A percentile compares a stretch with the other conserved stretches of the same genome.
These are phyloP conservation scores for Trametes polyzona DNA, from an alignment of 1,284 basidiomycete species.

Conservation along the genomic window DNA sequence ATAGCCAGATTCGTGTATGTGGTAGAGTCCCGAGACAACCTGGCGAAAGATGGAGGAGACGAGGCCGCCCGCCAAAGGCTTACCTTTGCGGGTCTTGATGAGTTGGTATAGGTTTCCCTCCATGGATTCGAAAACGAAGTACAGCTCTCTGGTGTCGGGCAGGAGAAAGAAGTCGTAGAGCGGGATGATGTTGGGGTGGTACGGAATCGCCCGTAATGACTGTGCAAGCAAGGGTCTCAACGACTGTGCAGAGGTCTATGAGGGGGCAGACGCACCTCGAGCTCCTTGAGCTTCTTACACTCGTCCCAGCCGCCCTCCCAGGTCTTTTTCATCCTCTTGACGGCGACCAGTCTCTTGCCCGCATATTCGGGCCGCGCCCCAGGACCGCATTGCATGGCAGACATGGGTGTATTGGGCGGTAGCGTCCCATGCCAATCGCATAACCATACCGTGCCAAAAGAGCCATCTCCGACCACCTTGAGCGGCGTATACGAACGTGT, in stretches of 20 bases:
- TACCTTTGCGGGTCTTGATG: conserved; percentile 95
- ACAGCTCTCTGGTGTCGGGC: conserved; percentile 91
- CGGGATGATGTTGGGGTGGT: conserved; percentile 97
- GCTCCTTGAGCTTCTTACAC: conserved; percentile 93
- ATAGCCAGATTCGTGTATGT: conserved; percentile 92
- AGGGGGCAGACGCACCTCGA: conserved; percentile 71
- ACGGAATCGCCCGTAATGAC: conserved; percentile 93
- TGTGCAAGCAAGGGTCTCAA: conserved; percentile 39
- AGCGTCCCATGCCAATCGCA: conserved; percentile 99
- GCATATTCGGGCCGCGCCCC: conserved; percentile 92
- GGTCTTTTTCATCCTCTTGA: conserved; percentile 98
- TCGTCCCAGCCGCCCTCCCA: conserved; percentile 99
- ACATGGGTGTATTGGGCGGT: conserved; percentile 84
- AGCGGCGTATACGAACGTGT: conserved; percentile 56
- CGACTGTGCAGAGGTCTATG: conserved; percentile 17
- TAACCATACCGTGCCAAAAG: conserved; percentile 97
- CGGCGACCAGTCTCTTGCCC: conserved; percentile 93
- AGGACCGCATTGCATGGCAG: conserved; percentile 90
- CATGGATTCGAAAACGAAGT: conserved; percentile 99
- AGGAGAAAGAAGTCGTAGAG: conserved; percentile 99
- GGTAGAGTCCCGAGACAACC: conserved; percentile 88
- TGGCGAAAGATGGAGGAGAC: conserved; percentile 95
- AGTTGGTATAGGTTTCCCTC: conserved; percentile 99
- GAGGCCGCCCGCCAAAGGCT: conserved; percentile 92
- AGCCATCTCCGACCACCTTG: conserved; percentile 94